A percentile compares a stretch with the other conserved stretches of the same genome.
phyloP scores from a whole-genome alignment of 371 early-diverging fungal species.

The Batrachochytrium dendrobatidis region DNA sequence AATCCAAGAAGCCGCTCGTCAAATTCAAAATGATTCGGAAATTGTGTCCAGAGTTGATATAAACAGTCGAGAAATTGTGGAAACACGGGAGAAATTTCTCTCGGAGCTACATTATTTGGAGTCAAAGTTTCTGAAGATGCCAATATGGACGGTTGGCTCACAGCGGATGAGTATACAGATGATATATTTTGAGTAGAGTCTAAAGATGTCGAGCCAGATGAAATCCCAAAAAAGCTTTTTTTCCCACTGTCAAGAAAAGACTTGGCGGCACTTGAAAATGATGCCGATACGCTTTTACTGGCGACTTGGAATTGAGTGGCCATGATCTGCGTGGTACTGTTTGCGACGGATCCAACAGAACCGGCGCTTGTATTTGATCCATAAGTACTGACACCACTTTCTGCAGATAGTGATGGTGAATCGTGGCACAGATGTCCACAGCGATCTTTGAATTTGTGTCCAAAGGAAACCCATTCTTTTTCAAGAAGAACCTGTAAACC shows the following conservation, averaged over 20 bases:
- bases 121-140: conserved; percentile 20
- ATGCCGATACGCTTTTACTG: conserved; percentile 28
- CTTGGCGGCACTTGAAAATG: conserved; percentile 27
- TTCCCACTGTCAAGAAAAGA: conserved; percentile 20
- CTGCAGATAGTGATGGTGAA: conserved; percentile 1
- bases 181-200: background rate
- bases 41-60: conserved; percentile 80
- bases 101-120: conserved; percentile 29
- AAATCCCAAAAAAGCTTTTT: background rate
- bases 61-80: conserved; percentile 93
- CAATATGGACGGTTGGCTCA: background rate
- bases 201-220: background rate
- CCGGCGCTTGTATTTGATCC: background rate
- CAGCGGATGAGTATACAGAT: background rate
- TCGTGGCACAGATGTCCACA: conserved; percentile 78
- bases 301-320: conserved; percentile 30
- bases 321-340: conserved; percentile 13
- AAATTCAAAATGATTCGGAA: conserved; percentile 88
- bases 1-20: conserved; percentile 71
- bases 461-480: conserved; percentile 95
- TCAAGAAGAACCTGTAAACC: conserved; percentile 88
- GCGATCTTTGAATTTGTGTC: conserved; percentile 89
- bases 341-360: background rate
- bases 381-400: background rate
- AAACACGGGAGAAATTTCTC: conserved; percentile 92